Evolutionary conservation across 192 early-diverging fungal genomes (phyloP), one percentile per base, ranked within the genome.

Genomic region (Coemansia aciculifera): DNA sequence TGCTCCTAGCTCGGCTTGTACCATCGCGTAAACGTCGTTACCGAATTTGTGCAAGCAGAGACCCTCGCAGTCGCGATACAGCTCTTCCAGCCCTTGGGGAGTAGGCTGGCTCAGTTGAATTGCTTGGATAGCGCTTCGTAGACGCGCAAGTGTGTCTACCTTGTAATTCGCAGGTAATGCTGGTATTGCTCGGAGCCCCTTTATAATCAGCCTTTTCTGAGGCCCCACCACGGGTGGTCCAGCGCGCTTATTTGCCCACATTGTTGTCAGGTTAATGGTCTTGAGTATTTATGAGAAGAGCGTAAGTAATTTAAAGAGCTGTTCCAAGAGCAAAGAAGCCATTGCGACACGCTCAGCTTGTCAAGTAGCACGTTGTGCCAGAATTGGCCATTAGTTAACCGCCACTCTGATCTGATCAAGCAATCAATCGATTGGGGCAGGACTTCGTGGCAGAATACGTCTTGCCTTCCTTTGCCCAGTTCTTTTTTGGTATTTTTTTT

Each of bases 31-130:
- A 36, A 91, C 62, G 11, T 79, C 73, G 51, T 85, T 85, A 11
- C 84, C 87, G 66, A 87, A 87, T 52, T 91, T 89, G 73, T 95
- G 90, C 44, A 88, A 77, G 65, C 92, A 93, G 17, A 95, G 82
- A 40, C 91, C 89, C 68, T 93, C 92, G 71, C 90, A 92, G 38
- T 89, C 90, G 59, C 88, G 88, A 78, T 95, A 95, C n/a, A 94
- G 86, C 69, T 91, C 90, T 52, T 95, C 94, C 12, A 93, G 79
- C 29, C 90, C 90, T 64, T 91, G 89, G 5, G 84, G 63, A 1
- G 90, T 86, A 9, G 87, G 86, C 62, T 80, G 68, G 51, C 80
- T 84, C 34, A 78, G 66, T 27, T 92, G 90, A 34, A 95, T 92
- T n/a, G 90, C 90, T 6, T 81, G 78, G 27, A 95, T 87, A 10